Evolutionary conservation across 2,329 filamentous ascomycete genomes (phyloP).

Genomic region (Teratosphaeriaceae sp.): DNA sequence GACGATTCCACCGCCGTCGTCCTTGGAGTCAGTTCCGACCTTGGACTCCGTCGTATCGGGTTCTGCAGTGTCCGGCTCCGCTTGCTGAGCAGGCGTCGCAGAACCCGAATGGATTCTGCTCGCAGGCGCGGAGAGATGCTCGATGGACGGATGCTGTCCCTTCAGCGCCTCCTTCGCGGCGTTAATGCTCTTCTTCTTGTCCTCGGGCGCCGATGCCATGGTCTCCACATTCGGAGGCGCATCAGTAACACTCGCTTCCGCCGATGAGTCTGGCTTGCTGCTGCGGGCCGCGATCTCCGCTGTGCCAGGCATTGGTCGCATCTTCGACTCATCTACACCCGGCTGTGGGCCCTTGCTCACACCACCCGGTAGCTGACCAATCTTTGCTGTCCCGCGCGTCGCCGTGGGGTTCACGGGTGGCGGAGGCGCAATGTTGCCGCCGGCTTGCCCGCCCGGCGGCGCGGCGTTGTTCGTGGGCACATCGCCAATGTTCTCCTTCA

Average conservation of each 20-base stretch:
- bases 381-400: slow-evolving; percentile 13
- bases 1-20: not conserved
- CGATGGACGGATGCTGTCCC: slow-evolving; percentile 9
- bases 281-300: slow-evolving; percentile 24
- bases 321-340: slow-evolving; percentile 15
- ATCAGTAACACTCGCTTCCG: slow-evolving; percentile 4
- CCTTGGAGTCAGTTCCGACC: not conserved
- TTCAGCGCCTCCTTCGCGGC: slow-evolving; percentile 13
- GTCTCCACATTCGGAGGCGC: slow-evolving; percentile 20
- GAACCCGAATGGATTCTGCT: slow-evolving; percentile 25
- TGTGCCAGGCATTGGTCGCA: slow-evolving; percentile 25
- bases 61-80: not conserved
- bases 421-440: slow-evolving; percentile 22
- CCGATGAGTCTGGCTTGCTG: slow-evolving; percentile 1
- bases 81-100: slow-evolving; percentile 23
- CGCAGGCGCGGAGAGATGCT: slow-evolving; percentile 20
- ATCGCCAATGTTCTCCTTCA: slow-evolving; percentile 71
- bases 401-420: slow-evolving; percentile 13
- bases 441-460: slow-evolving; percentile 20
- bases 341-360: slow-evolving; percentile 19
- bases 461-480: slow-evolving; percentile 32
- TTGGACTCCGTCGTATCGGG: slow-evolving; percentile 7
- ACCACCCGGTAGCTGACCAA: slow-evolving; percentile 7
- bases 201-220: slow-evolving; percentile 18
- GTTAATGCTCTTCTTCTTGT: slow-evolving; percentile 22